Evolutionary conservation across 345 rosid species (phyloP), one percentile per base, ranked within the genome.

Genomic region (Hirschfeldia incana): DNA sequence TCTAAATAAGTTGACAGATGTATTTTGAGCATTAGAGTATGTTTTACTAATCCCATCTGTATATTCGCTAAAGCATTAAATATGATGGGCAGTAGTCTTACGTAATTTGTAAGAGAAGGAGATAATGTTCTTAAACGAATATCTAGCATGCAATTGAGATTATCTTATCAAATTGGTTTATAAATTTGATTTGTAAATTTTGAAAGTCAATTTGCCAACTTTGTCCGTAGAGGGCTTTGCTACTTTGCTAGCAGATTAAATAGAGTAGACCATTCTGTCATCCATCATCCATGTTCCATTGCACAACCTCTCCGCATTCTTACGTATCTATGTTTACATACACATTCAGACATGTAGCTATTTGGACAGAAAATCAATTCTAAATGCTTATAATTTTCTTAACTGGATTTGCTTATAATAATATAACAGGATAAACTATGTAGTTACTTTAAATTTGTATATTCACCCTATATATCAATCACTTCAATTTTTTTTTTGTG

Each of bases 81-180:
- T 37, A 68, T 68, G 65, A 62, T 69, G 9, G 32, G 62, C 71
- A 69, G 75, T 17, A 62, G 75, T 17, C 65, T 73, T 55, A 46
- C 79, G 75, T 80, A 75, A 74, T 69, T 74, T 15, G 51, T 8
- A 36, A 59, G 15, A n/a, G 2, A 36, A n/a, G 6, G 17, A 28
- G 75, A 79, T 74, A 80, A 80, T 80, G 70, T 69, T 80, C 61
- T 80, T 74, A 36, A 79, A 67, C 65, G 69, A 78, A 42, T 39
- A 73, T 33, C 6, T 44, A 49, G 49, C 59, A 78, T 6, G 59
- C 4, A 42, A 72, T 58, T 59, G 21, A 39, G 13, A 63, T 8
- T 37, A 71, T 55, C 58, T 49, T 49, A 70, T 62, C 21, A 11
- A 42, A 55, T 6, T 70, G 4, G 65, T 65, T 67, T 73, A 39